Base-by-base conservation (phyloP, 2,329 filamentous ascomycete genomes). In the Didymellaceae sp. region DNA sequence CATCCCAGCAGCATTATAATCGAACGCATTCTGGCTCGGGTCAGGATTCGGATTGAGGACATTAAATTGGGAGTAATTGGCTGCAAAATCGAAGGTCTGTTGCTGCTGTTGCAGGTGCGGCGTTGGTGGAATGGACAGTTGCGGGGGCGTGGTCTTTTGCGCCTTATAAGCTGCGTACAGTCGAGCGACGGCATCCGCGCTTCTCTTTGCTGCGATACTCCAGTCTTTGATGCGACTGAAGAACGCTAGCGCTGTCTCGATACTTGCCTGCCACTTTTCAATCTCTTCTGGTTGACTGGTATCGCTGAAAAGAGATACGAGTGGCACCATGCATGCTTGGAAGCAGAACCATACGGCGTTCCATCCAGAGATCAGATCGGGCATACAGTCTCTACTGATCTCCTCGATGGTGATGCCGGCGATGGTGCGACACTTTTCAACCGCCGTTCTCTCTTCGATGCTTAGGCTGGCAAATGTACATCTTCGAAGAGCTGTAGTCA, bases 341-440 rank as follows among this genome's bases (percentile, higher is more conserved):
- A 90, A 92, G 52, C 90, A 81, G 72, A 91, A 87, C 88, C 88
- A 91, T 2, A 89, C 88, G 0, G 86, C 89, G 67, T 90, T 90
- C 89, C 88, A 92, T 7, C 88, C 88, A 0, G 84, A 85, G 75
- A 92, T 89, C 65, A 91, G 84, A 66, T 90, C 89, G 35, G 85
- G 82, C 35, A 83, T 82, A 75, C 87, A 90, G 55, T 88, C 87
- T 17, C 79, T 77, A 9, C 85, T 81, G 55, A 92, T 90, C 52
- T 91, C 87, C 50, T 86, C 82, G 55, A 92, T 89, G 0, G 86
- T 86, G 56, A 86, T 81, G 54, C 83, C 84, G 7, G 89, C 88
- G 1, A 91, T 80, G 42, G 85, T 80, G 14, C 87, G 82, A 68
- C 88, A 91, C 22, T 83, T 84, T 52, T 85, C 82, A 25, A 91